These are phyloP conservation scores for Thielaviopsis euricoi DNA, from an alignment of 2,329 filamentous ascomycete genomes.

Conservation along the genomic window DNA sequence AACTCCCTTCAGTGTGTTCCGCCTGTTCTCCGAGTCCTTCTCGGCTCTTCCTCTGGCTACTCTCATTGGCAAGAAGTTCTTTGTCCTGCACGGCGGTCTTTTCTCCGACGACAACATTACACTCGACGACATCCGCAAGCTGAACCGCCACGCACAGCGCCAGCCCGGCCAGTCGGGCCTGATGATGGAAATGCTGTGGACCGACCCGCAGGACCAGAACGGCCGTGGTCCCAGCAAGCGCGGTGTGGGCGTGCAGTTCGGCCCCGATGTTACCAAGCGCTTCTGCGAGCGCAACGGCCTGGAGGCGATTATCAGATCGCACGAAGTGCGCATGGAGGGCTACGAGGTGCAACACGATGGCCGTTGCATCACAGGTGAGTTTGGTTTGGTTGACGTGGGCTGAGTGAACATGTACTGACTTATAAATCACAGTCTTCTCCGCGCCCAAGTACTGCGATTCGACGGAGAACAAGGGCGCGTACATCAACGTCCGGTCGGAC, in stretches of 20 bases:
- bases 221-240: conserved; percentile 91
- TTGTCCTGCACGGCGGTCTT: conserved; percentile 84
- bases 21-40: conserved; percentile 95
- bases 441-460: conserved; percentile 95
- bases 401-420: background rate
- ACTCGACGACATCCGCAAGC: conserved; percentile 82
- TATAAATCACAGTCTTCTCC: conserved; percentile 56
- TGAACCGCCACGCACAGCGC: conserved; percentile 77
- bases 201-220: conserved; percentile 73
- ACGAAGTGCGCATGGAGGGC: conserved; percentile 98
- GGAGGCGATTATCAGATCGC: conserved; percentile 87
- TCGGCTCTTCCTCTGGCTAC: conserved; percentile 85
- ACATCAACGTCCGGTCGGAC: conserved; percentile 88
- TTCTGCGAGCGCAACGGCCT: conserved; percentile 96
- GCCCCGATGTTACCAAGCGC: conserved; percentile 84
- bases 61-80: conserved; percentile 74
- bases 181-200: conserved; percentile 99
- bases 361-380: conserved; percentile 74
- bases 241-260: conserved; percentile 91
- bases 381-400: background rate
- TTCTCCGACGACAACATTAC: conserved; percentile 92
- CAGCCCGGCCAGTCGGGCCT: conserved; percentile 85
- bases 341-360: conserved; percentile 97
- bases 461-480: conserved; percentile 94
- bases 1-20: conserved; percentile 50